These are phyloP conservation scores for Carpinus viminea DNA, from an alignment of 306 rosid genomes.

Conservation along the genomic window DNA sequence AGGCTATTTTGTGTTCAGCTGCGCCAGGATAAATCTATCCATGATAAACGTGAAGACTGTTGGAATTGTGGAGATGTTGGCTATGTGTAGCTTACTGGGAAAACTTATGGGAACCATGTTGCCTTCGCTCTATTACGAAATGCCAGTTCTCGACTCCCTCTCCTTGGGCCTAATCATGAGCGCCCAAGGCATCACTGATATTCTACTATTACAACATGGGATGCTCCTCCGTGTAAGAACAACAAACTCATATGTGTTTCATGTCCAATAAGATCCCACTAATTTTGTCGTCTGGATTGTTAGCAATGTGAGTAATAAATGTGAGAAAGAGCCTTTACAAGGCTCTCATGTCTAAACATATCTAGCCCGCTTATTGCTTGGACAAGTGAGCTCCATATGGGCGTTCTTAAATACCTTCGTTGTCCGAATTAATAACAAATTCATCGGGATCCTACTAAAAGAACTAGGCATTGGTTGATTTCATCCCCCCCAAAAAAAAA, in stretches of 20 bases:
- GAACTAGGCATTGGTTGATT: no score
- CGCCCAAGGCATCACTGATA: constrained; percentile 56
- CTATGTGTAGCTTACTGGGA: constrained; percentile 32
- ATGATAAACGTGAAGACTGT: constrained; percentile 13
- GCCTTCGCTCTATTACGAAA: constrained; percentile 53
- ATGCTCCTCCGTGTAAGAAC: constrained; percentile 34
- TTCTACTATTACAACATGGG: constrained; percentile 34
- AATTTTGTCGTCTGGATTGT: no score
- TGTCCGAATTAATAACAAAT: no score
- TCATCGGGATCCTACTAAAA: no score
- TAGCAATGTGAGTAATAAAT: no score
- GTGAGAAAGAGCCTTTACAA: no score
- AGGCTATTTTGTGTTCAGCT: constrained; percentile 39
- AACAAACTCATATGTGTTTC: background rate
- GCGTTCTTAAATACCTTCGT: no score
- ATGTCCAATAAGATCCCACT: background rate
- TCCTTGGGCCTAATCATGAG: constrained; percentile 50
- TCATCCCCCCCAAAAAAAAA: no score
- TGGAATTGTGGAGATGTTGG: constrained; percentile 27
- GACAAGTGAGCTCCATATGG: no score
- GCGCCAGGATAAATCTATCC: constrained; percentile 25
- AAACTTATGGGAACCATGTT: constrained; percentile 51
- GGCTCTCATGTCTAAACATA: no score
- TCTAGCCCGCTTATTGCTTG: no score
- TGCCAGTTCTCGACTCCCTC: constrained; percentile 43